Conservation (phyloP, 177 flowering plant species). For the Vitis hybrid region DNA sequence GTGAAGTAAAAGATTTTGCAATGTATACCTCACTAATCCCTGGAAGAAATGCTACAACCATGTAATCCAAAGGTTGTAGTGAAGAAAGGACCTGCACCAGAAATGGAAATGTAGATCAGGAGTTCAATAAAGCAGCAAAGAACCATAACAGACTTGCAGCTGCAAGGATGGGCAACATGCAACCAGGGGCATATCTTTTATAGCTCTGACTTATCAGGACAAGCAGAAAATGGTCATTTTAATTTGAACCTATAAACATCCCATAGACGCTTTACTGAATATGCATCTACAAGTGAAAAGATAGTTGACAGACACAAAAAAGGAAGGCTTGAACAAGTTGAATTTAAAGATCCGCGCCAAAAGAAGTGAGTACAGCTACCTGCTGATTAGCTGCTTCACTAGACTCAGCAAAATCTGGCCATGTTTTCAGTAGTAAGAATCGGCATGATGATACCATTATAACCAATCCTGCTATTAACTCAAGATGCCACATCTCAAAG, state of each 20-base stretch:
- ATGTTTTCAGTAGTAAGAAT: conserved; percentile 59
- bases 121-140: neutral
- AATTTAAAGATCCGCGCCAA: neutral
- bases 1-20: neutral
- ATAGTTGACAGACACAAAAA: too few relatives aligned
- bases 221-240: too few relatives aligned
- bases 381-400: conserved; percentile 86
- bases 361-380: conserved; percentile 32
- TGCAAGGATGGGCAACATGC: neutral
- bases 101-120: neutral
- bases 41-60: conserved; percentile 75
- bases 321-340: neutral
- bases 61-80: conserved; percentile 76
- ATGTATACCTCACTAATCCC: conserved; percentile 77
- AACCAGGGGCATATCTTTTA: neutral
- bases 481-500: conserved; percentile 82
- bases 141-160: neutral
- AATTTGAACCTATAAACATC: too few relatives aligned
- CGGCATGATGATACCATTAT: conserved; percentile 70
- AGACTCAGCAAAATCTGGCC: conserved; percentile 91
- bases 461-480: conserved; percentile 67
- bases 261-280: too few relatives aligned
- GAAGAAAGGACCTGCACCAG: conserved; percentile 72
- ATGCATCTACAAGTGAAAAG: too few relatives aligned
- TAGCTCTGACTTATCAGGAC: too few relatives aligned